Evolutionary conservation across 1,284 basidiomycete species (phyloP), one percentile per base, ranked within the genome.

Genomic region (Stygiomarasmius scandens): DNA sequence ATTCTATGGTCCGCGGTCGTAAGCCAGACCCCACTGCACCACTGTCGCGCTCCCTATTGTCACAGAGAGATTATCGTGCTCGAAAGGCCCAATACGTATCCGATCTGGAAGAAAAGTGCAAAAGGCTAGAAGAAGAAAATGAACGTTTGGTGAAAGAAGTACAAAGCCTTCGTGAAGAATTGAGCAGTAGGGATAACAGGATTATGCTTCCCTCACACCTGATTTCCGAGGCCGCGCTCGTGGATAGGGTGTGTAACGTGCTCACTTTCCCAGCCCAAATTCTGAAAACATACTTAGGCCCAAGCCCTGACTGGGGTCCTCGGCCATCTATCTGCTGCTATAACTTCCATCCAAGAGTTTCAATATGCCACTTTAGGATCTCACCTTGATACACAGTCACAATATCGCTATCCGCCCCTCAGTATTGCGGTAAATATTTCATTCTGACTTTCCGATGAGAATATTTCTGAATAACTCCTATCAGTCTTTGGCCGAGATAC

Each of bases 1-100:
- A n/a, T n/a, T n/a, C n/a, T n/a, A 56, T 56, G 55, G 55, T 56
- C 34, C 55, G 55, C 9, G 55, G 55, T 45, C 48, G 55, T 16
- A 56, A 56, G 32, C 48, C 49, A 5, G 55, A 56, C 29, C 41
- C 51, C 10, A 46, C 34, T 32, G 55, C 55, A 12, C 55, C 55
- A n/a, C 46, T 56, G 49, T 51, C 55, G 22, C 55, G 55, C 4
- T 56, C 55, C 2, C 51, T 56, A 44, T 16, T 56, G 4, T 27
- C 51, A n/a, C 55, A 56, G 38, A 51, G 55, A 45, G 55, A 56
- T n/a, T 56, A 56, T 19, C 49, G 55, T 20, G 55, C 55, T 23
- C 48, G 55, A 11, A 56, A 56, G 24, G 55, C 55, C 16, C 44
- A 52, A 24, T 52, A 56, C 24, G 29, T 56, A 8, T 46, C 49